Evolutionary conservation across 495 filamentous ascomycete species (phyloP).

Genomic region (Chaetomium cochliodes): DNA sequence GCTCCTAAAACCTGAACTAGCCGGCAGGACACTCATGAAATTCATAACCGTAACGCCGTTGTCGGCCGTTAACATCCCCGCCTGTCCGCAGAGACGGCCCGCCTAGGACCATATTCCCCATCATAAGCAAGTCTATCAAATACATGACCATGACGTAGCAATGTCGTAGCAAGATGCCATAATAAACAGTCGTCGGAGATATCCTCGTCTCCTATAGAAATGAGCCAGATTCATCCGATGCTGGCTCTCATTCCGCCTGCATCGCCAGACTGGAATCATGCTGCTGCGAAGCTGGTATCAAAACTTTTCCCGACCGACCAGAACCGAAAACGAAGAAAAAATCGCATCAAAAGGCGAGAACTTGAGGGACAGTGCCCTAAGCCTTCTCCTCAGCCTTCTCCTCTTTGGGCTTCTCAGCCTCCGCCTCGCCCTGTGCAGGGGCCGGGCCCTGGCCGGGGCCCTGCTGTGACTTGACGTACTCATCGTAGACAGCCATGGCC

Average conservation of each 20-base stretch:
- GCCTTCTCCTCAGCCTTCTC: constrained; percentile 60
- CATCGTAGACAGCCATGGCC: constrained; percentile 93
- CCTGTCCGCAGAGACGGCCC: constrained; percentile 27
- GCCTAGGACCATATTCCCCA: constrained; percentile 29
- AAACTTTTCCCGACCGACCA: constrained; percentile 51
- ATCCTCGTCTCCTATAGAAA: constrained; percentile 26
- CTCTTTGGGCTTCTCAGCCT: constrained; percentile 50
- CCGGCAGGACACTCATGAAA: constrained; percentile 26
- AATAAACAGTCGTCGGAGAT: constrained; percentile 31
- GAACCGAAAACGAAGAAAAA: constrained; percentile 31
- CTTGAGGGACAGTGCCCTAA: constrained; percentile 33
- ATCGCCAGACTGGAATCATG: constrained; percentile 38
- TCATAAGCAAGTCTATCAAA: constrained; percentile 34
- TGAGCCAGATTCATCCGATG: constrained; percentile 28
- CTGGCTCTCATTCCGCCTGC: constrained; percentile 16
- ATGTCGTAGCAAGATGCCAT: constrained; percentile 37
- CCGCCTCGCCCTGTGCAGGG: constrained; percentile 34
- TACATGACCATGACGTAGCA: constrained; percentile 37
- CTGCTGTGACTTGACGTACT: constrained; percentile 85
- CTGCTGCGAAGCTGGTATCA: constrained; percentile 44
- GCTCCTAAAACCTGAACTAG: constrained; percentile 20
- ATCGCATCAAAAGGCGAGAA: constrained; percentile 24
- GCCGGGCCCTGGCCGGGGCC: constrained; percentile 14
- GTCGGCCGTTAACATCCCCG: constrained; percentile 26
- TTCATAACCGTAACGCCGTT: constrained; percentile 34